phyloP scores from a whole-genome alignment of 441 rosid genomes.

The Capsella rubella region DNA sequence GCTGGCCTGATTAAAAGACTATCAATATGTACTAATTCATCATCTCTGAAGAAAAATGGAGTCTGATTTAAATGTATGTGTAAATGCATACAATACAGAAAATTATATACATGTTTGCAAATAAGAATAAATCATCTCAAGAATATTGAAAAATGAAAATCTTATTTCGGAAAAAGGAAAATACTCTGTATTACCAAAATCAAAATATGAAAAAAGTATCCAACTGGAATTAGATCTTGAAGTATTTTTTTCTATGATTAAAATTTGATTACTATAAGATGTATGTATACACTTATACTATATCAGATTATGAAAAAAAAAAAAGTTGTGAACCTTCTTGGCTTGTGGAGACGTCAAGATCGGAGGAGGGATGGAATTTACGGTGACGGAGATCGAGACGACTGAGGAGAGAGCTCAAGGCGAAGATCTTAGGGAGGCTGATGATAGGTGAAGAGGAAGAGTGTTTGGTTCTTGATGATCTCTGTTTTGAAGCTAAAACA shows the following conservation, averaged over 20 bases:
- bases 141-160: not conserved
- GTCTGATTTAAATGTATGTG: slow-evolving; percentile 38
- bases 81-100: slow-evolving; percentile 8
- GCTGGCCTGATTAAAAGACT: slow-evolving; percentile 6
- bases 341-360: slow-evolving; percentile 61
- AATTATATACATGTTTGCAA: not conserved
- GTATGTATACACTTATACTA: not conserved
- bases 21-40: not conserved
- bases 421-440: slow-evolving; percentile 72
- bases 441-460: slow-evolving; percentile 50
- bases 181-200: not conserved
- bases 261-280: not conserved
- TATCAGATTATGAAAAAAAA: too few relatives aligned
- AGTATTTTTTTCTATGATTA: not conserved
- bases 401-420: slow-evolving; percentile 69
- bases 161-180: slow-evolving; percentile 3
- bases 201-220: not conserved
- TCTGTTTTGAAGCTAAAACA: slow-evolving; percentile 73
- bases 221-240: slow-evolving; percentile 25
- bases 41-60: not conserved
- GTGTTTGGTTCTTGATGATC: slow-evolving; percentile 43
- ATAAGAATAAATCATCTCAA: not conserved
- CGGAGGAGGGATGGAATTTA: slow-evolving; percentile 53
- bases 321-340: slow-evolving; percentile 66
- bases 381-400: slow-evolving; percentile 75